Percentiles rank a stretch among this genome's conserved stretches.
Evolutionary conservation across 2,329 filamentous ascomycete genomes (phyloP).

Genomic region (Tolypocladium pustulatum): DNA sequence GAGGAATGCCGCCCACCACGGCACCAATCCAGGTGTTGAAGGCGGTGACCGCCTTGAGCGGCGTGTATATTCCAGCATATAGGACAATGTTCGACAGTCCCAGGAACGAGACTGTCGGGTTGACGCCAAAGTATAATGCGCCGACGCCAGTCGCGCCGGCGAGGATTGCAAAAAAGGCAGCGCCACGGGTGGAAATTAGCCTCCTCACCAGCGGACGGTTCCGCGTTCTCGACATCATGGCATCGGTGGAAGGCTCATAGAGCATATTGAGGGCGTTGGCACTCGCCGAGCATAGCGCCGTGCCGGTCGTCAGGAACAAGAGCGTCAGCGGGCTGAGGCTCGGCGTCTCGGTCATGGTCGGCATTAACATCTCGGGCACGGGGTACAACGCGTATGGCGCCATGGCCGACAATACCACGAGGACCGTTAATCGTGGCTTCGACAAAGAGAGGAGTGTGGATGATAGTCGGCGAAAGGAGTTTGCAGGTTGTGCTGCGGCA

Average conservation of each 20-base stretch:
- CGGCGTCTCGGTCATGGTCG: constrained; percentile 55
- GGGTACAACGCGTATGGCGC: constrained; percentile 89
- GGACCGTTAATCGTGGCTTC: constrained; percentile 87
- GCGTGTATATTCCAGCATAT: constrained; percentile 89
- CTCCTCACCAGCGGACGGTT: constrained; percentile 81
- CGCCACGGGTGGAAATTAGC: constrained; percentile 61
- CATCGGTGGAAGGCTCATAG: constrained; percentile 82
- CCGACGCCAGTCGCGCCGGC: constrained; percentile 60
- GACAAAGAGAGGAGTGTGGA: constrained; percentile 81
- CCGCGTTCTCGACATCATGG: constrained; percentile 84
- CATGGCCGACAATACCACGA: constrained; percentile 85
- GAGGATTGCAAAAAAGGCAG: constrained; percentile 67
- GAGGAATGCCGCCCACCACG: constrained; percentile 84
- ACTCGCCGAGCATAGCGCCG: constrained; percentile 76
- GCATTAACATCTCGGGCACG: constrained; percentile 72
- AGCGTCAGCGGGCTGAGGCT: constrained; percentile 86
- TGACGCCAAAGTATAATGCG: constrained; percentile 79
- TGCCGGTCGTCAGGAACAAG: constrained; percentile 82
- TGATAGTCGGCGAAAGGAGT: constrained; percentile 53
- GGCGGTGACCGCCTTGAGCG: constrained; percentile 75
- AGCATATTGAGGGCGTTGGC: constrained; percentile 97
- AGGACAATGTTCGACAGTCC: constrained; percentile 77
- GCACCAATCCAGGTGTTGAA: constrained; percentile 95
- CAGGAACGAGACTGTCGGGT: constrained; percentile 81
- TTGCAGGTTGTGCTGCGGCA: constrained; percentile 37